Conservation (phyloP, 176 grass and related monocot species). For the Oryza officinalis region DNA sequence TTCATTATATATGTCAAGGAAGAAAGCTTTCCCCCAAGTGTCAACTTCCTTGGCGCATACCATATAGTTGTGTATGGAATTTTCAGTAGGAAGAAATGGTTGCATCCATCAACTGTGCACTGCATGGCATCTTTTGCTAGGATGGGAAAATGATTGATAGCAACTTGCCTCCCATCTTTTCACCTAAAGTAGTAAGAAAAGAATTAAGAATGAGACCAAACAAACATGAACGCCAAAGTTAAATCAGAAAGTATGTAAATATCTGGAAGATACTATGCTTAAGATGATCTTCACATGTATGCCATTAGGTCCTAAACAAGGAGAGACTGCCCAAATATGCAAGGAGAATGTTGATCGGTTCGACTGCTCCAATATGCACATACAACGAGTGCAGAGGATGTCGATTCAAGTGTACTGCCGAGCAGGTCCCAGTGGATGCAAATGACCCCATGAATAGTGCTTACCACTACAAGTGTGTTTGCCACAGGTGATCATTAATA, state of each 20-base stretch:
- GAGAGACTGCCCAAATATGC: constrained; percentile 25
- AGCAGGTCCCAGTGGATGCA: constrained; percentile 88
- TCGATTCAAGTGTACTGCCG: constrained; percentile 78
- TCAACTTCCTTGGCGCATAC: constrained; percentile 17
- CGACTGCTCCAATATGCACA: constrained; percentile 78
- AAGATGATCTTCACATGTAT: constrained; percentile 39
- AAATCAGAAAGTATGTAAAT: constrained; percentile 12
- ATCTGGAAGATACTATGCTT: constrained; percentile 32
- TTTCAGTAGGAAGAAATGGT: not conserved
- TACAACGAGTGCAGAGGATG: constrained; percentile 94
- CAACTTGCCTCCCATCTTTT: constrained; percentile 13
- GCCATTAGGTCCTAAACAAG: constrained; percentile 43
- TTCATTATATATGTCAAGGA: constrained; percentile 3
- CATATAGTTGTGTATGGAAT: not conserved
- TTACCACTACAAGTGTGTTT: constrained; percentile 93
- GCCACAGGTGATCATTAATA: constrained; percentile 72
- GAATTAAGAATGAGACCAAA: constrained; percentile 2
- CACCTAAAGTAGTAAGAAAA: constrained; percentile 24
- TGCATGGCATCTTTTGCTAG: not conserved
- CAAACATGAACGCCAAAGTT: constrained; percentile 17
- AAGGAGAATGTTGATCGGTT: constrained; percentile 82
- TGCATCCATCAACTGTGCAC: not conserved
- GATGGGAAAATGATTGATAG: not conserved
- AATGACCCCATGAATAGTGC: constrained; percentile 94
- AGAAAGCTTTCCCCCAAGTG: not conserved